phyloP scores from a whole-genome alignment of 148 eudicot species.

The Rhododendron ferrugineum region DNA sequence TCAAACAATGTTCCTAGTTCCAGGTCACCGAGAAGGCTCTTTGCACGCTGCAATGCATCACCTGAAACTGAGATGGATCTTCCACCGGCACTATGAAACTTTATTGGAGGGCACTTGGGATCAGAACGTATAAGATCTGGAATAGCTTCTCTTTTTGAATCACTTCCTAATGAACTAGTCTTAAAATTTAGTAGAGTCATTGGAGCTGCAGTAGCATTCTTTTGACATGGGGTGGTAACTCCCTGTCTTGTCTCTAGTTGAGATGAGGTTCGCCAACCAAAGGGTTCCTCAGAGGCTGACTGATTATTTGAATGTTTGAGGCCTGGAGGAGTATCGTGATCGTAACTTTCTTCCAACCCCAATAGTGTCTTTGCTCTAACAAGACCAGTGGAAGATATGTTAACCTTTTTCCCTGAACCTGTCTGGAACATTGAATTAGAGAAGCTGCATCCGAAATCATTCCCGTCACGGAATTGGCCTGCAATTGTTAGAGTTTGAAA shows the following conservation, averaged over 20 bases:
- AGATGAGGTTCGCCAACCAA: slow-evolving; percentile 19
- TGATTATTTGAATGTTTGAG: slow-evolving; percentile 29
- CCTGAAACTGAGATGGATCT: slow-evolving; percentile 80
- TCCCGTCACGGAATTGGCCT: slow-evolving; percentile 28
- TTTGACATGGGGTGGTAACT: slow-evolving; percentile 5
- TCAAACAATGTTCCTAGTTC: slow-evolving; percentile 44
- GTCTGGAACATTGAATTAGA: slow-evolving; percentile 78
- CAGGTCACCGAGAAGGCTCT: slow-evolving; percentile 78
- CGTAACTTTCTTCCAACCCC: slow-evolving; percentile 42
- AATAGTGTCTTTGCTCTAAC: slow-evolving; percentile 64
- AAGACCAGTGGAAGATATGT: slow-evolving; percentile 64
- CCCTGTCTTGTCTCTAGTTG: slow-evolving; percentile 13
- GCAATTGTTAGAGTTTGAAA: slow-evolving; percentile 12
- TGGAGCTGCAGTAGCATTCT: slow-evolving; percentile 23
- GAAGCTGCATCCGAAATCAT: slow-evolving; percentile 18
- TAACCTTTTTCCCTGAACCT: slow-evolving; percentile 76
- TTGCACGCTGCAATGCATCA: slow-evolving; percentile 83
- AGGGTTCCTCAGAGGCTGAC: slow-evolving; percentile 16
- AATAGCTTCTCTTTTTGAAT: slow-evolving; percentile 16
- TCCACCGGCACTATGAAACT: slow-evolving; percentile 89
- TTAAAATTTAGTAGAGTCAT: slow-evolving; percentile 19
- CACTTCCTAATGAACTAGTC: slow-evolving; percentile 22
- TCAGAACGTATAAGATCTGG: slow-evolving; percentile 27
- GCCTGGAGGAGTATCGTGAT: slow-evolving; percentile 28
- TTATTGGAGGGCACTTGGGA: slow-evolving; percentile 52